A percentile compares a stretch with the other conserved stretches of the same genome.
Conservation (phyloP, 2,329 filamentous ascomycete genomes). For the Neofusicoccum umdonicola region DNA sequence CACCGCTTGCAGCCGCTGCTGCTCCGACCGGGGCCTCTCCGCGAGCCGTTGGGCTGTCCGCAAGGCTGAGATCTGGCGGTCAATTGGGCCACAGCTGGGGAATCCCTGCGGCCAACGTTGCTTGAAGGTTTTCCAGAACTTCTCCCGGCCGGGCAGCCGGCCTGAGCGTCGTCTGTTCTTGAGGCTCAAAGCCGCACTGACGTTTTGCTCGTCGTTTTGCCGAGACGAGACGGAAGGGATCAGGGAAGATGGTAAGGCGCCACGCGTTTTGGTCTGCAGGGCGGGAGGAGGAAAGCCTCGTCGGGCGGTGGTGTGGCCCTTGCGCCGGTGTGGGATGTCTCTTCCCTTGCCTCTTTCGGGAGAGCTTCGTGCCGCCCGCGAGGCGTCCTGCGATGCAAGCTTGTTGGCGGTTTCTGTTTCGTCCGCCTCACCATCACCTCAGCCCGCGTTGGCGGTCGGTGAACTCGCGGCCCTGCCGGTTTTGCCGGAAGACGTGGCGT, state of each 20-base stretch:
- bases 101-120: background rate
- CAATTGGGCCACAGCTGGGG: background rate
- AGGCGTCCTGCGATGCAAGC: background rate
- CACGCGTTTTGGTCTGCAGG: background rate
- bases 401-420: background rate
- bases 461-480: background rate
- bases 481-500: too few species aligned
- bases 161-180: background rate
- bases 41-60: background rate
- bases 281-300: background rate
- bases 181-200: background rate
- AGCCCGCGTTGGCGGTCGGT: background rate
- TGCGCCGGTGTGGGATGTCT: background rate
- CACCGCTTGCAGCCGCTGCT: background rate
- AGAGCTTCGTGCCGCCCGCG: background rate
- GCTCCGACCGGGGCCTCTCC: background rate
- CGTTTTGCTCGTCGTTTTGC: background rate
- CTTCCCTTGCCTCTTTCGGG: background rate
- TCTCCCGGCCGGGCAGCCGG: background rate
- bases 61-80: constrained; percentile 2
- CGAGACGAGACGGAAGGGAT: background rate
- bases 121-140: background rate
- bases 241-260: background rate
- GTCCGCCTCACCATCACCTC: background rate
- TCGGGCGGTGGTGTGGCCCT: background rate